Evolutionary conservation across 352 stramenopile species (phyloP), one percentile per base, ranked within the genome.

Genomic region (Elongisporangium undulatum): DNA sequence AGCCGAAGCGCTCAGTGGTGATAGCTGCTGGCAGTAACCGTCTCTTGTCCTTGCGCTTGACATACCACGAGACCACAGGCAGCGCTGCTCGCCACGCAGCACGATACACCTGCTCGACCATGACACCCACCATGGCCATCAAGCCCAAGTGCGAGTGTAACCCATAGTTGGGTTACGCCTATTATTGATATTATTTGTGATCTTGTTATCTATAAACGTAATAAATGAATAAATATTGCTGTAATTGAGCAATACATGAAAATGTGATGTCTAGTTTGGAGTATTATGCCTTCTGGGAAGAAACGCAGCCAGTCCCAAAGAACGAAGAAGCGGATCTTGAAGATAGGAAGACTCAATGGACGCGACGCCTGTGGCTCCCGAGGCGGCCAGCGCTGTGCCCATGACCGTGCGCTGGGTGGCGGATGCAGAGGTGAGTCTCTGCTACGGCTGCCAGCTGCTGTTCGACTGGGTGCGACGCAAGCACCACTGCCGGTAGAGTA

Each of bases 401-500:
- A 82, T 66, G 56, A 95, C 85, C 2, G 84, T 95, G 63, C 85
- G 85, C 58, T 95, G 86, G 86, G 86, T 92, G 57, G 72, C 77
- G 19, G 86, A 95, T 56, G 82, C 74, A 20, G 86, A 94, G 61
- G 84, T 89, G 60, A 90, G 71, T 39, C 67, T 93, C 34, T 95
- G 86, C 72, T 75, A 74, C 45, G 72, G 78, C 56, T 95, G 86
- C 50, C 77, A 90, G 41, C 73, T 94, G 55, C 72, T 92, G 56
- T 95, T 95, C 66, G 86, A 95, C 71, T 95, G 86, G 86, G 77
- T 92, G 63, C 87, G 87, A 7, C 86, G 86, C 61, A 92, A 94
- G 56, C 91, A 97, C 65, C 88, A 97, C 70, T 97, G 91, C 74
- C 77, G 90, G 73, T 82, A 65, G 22, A 39, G 21, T 49, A 5